phyloP scores from a whole-genome alignment of 441 rosid genomes.

The Populus tomentosa region DNA sequence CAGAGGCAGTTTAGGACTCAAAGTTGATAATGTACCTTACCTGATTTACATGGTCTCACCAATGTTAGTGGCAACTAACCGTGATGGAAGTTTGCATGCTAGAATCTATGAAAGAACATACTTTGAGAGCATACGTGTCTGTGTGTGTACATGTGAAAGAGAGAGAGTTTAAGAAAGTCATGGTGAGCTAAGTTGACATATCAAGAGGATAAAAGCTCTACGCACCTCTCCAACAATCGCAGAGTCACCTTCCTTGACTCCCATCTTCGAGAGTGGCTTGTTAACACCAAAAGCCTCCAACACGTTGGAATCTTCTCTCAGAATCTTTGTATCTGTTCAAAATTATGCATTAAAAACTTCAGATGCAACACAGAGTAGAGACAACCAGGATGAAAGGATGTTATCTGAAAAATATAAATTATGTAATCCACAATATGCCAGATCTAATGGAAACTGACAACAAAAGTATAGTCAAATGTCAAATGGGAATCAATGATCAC shows the following conservation, averaged over 20 bases:
- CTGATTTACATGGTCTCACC: not conserved
- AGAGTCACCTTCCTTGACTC: constrained; percentile 89
- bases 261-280: constrained; percentile 61
- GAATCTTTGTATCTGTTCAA: constrained; percentile 74
- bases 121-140: not conserved
- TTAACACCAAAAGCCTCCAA: constrained; percentile 87
- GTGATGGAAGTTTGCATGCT: not conserved
- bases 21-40: not conserved
- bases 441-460: not conserved
- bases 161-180: too few relatives aligned
- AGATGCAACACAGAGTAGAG: not conserved
- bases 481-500: not conserved
- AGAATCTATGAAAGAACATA: not conserved
- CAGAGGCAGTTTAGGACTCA: not conserved
- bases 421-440: not conserved
- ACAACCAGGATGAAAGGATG: not conserved
- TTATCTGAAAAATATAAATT: not conserved
- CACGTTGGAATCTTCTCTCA: constrained; percentile 82
- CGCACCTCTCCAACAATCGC: constrained; percentile 83
- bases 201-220: not conserved
- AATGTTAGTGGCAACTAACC: not conserved
- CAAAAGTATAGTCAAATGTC: not conserved
- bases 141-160: not conserved
- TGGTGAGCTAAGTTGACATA: not conserved
- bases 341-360: constrained; percentile 7